phyloP scores from a whole-genome alignment of 352 stramenopile genomes.

The Phytophthora lateralis region DNA sequence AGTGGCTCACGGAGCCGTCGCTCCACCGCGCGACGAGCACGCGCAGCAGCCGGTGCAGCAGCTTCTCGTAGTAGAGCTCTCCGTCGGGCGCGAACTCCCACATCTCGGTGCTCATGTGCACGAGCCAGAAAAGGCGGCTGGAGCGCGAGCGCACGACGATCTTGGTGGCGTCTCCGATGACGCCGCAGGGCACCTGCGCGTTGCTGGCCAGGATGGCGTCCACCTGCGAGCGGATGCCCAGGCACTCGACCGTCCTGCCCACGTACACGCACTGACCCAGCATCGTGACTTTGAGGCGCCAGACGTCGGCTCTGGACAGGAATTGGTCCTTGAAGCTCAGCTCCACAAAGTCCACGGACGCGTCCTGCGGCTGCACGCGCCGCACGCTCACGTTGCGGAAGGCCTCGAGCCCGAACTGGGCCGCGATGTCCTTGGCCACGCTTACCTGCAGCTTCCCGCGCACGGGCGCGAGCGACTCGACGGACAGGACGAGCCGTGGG shows the following conservation, averaged over 20 bases:
- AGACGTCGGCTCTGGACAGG: slow-evolving; percentile 89
- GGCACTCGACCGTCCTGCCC: slow-evolving; percentile 65
- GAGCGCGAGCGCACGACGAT: slow-evolving; percentile 96
- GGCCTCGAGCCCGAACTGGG: slow-evolving; percentile 73
- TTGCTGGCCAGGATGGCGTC: slow-evolving; percentile 88
- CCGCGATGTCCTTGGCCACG: slow-evolving; percentile 73
- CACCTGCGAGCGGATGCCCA: slow-evolving; percentile 89
- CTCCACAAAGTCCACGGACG: slow-evolving; percentile 86
- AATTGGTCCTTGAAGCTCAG: slow-evolving; percentile 93
- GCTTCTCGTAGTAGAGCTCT: slow-evolving; percentile 92
- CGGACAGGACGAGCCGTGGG: slow-evolving; percentile 66
- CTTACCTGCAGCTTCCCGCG: slow-evolving; percentile 81
- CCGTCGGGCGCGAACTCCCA: slow-evolving; percentile 91
- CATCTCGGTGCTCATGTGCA: slow-evolving; percentile 97
- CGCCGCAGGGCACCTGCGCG: slow-evolving; percentile 82
- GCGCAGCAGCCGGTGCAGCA: slow-evolving; percentile 79
- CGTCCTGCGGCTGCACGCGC: slow-evolving; percentile 60
- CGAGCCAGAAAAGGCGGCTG: slow-evolving; percentile 96
- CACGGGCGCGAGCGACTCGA: slow-evolving; percentile 65
- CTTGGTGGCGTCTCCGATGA: slow-evolving; percentile 96
- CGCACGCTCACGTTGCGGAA: slow-evolving; percentile 62
- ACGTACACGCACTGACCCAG: slow-evolving; percentile 79
- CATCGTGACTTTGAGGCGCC: slow-evolving; percentile 87
- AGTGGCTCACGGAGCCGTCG: slow-evolving; percentile 86
- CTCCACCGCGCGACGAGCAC: slow-evolving; percentile 88